Evolutionary conservation across 176 grass and related monocot species (phyloP), one percentile per base, ranked within the genome.

Genomic region (Rhynchospora breviuscula): DNA sequence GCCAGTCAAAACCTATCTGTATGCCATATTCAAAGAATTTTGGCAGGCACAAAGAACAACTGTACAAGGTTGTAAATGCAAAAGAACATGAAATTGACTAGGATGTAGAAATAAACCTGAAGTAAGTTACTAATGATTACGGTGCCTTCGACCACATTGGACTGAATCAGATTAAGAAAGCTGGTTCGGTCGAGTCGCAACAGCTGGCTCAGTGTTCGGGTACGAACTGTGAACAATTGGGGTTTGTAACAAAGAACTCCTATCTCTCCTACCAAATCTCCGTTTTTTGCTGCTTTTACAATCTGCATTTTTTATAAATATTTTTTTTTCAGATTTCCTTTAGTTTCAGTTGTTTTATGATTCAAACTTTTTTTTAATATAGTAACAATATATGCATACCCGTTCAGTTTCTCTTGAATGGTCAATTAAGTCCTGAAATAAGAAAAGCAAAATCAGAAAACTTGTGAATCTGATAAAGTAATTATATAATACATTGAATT

Each of bases 41-140:
- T 63, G 21, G 61, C 2, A 8, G 21, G 21, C 22, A 63, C n/a
- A 25, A 65, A 65, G 26, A 12, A 29, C 23, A 65, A 29, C 62
- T 65, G 62, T 31, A 65, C 23, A 65, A 65, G 23, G 62, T 10
- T 65, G 5, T 10, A 12, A 11, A 65, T 4, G 11, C 62, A 65
- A 65, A 65, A 65, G 59, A 26, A 14, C 10, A 29, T 29, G 62
- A 31, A 65, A 65, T 52, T 52, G 2, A 52, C 10, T 52, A 1
- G 10, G 49, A 52, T 11, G 10, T 40, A 40, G 35, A 52, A 61
- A 83, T 44, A 59, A 60, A 95, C 96, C 91, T 93, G 68, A 78
- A 99, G 92, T 61, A 99, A 88, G 74, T 99, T 99, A 79, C 93
- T 99, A 85, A 99, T 93, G 47, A 99, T 93, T 86, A 92, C 89